Conservation (phyloP, 2,329 filamentous ascomycete species). For the Nemania sp. region DNA sequence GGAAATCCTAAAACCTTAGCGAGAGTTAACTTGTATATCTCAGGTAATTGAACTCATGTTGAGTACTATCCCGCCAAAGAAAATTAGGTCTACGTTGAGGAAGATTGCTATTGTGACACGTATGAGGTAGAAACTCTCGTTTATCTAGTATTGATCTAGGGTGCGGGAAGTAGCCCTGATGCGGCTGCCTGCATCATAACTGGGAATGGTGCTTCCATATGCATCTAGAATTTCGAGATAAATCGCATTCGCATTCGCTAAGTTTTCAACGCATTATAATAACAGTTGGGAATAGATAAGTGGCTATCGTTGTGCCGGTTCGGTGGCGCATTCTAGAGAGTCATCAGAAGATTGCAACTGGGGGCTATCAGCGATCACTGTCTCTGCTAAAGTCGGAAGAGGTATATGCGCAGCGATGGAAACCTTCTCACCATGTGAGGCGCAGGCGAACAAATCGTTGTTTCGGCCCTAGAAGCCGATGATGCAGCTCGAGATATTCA, state of each 20-base stretch:
- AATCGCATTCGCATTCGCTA: neutral
- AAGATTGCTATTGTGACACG: neutral
- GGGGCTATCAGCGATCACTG: slow-evolving; percentile 6
- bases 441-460: neutral
- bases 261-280: neutral
- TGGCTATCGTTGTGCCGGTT: neutral
- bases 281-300: neutral
- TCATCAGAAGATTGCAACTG: neutral
- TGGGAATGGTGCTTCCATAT: neutral
- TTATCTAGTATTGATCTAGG: neutral
- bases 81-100: neutral
- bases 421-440: neutral
- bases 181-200: neutral
- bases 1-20: slow-evolving; percentile 5
- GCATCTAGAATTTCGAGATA: neutral
- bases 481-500: slow-evolving; percentile 17
- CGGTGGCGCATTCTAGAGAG: neutral
- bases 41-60: neutral
- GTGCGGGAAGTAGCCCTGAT: neutral
- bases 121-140: neutral
- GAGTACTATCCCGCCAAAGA: neutral
- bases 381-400: neutral
- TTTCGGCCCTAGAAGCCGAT: slow-evolving; percentile 36
- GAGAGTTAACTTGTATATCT: neutral
- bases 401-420: neutral